phyloP scores from a whole-genome alignment of 1,284 basidiomycete genomes.

The Tilletia caries region DNA sequence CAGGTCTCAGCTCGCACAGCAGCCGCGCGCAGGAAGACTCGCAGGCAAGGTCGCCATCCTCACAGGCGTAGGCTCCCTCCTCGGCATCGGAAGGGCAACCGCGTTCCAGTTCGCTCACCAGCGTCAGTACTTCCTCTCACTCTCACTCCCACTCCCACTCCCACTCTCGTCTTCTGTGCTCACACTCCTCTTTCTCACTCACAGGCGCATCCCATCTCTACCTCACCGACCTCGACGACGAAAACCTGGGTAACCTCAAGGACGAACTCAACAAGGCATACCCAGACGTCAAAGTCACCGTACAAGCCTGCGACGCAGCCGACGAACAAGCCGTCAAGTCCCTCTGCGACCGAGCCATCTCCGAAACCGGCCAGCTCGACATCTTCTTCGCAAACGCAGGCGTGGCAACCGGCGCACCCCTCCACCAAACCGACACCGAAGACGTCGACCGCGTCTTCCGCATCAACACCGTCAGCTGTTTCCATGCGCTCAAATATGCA shows the following conservation, averaged over 20 bases:
- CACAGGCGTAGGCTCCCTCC: constrained; percentile 62
- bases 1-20: constrained; percentile 65
- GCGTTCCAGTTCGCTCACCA: constrained; percentile 38
- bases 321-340: constrained; percentile 69
- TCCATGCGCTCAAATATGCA: constrained; percentile 83
- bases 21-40: constrained; percentile 64
- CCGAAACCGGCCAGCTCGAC: constrained; percentile 79
- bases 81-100: constrained; percentile 43
- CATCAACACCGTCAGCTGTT: constrained; percentile 72
- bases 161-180: background rate
- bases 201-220: constrained; percentile 79
- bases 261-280: constrained; percentile 67
- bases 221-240: constrained; percentile 71
- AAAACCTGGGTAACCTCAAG: constrained; percentile 70
- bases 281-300: constrained; percentile 66
- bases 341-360: constrained; percentile 69
- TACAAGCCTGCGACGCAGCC: constrained; percentile 71
- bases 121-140: constrained; percentile 23
- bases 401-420: constrained; percentile 57
- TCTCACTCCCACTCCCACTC: background rate
- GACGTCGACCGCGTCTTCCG: constrained; percentile 73
- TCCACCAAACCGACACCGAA: constrained; percentile 65
- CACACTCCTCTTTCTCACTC: constrained; percentile 1
- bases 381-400: constrained; percentile 82
- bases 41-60: constrained; percentile 82